Evolutionary conservation across 1,284 basidiomycete species (phyloP), one percentile per base, ranked within the genome.

Genomic region (Neotropicomus parvogracilis): DNA sequence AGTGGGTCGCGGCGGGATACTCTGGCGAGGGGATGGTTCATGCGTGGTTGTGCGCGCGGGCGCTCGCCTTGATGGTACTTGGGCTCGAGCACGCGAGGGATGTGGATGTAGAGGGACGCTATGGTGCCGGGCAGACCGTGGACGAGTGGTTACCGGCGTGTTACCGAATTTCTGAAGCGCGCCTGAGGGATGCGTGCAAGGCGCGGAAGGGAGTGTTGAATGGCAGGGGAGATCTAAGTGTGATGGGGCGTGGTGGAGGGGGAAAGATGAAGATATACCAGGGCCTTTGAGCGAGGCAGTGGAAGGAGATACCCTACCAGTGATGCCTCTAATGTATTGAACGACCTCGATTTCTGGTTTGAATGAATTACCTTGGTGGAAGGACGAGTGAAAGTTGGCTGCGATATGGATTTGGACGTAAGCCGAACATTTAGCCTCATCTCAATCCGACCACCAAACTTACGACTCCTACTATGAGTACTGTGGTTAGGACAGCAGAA

Each of bases 21-120:
- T 72, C 73, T 10, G 82, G 83, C 1, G 82, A 85, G 54, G 82
- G 83, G 5, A 85, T 85, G 83, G 76, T 77, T 3, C 75, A 83
- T 56, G 81, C 80, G 5, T 84, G 80, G 79, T 57, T 81, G 59
- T 77, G 78, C 51, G 74, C 75, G 2, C 73, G 73, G 50, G 81
- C 79, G 4, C 59, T 84, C 41, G 81, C 80, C 11, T 59, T 70
- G 50, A 83, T 83, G 79, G 63, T 83, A 4, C 64, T 80, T 4
- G 72, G 68, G 5, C 54, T 62, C 7, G 65, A 64, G 19, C 26
- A 52, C 10, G 65, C 62, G 28, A 54, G 54, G 16, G 68, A 64
- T 36, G 63, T 59, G 27, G 48, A 50, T 21, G 8, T 9, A 4
- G 63, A 62, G 34, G 63, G 59, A 33, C 6, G 19, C 9, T 62